Evolutionary conservation across 2,329 filamentous ascomycete genomes (phyloP), one percentile per base, ranked within the genome.

Genomic region (Mycosphaerella sp.): DNA sequence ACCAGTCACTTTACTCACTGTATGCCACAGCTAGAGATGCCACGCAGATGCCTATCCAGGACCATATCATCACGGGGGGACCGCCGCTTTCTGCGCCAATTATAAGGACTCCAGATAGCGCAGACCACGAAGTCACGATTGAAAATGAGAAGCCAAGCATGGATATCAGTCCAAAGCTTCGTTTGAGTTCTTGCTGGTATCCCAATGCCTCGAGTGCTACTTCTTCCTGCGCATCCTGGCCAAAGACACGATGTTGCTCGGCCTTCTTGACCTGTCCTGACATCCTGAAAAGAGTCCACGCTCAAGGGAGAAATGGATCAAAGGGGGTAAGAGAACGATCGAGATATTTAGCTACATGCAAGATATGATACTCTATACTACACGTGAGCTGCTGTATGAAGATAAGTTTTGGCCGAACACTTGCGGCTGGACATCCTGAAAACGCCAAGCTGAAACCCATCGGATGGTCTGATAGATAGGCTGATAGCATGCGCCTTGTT

Each of bases 131-230:
- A 28, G 79, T 80, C 39, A 82, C 76, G 41, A 81, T 77, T 50
- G 72, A 75, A 64, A 82, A 81, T 41, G 72, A 75, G 65, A 82
- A 81, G 1, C 77, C 79, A 30, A 81, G 71, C 76, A 81, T 81
- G 32, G 78, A 77, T 25, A 80, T 57, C 5, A 80, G 63, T 8
- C 75, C 70, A 57, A 81, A 81, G 7, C 71, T 76, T 7, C 78
- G 75, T 62, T 79, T 79, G 57, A 81, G 71, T 63, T 81, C 77
- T 78, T 70, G 70, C 10, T 69, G 62, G 48, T 73, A 73, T 0
- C 71, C 71, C 34, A 73, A 51, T 49, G 70, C 62, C 42, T 68
- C 68, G 1, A 73, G 64, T 16, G 67, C 66, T 16, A 64, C 64
- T 64, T 73, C 70, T 50, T 72, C 71, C 13, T 34, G 30, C 13